phyloP scores from a whole-genome alignment of 2,329 filamentous ascomycete species.

The Ophiosphaerella korrae region DNA sequence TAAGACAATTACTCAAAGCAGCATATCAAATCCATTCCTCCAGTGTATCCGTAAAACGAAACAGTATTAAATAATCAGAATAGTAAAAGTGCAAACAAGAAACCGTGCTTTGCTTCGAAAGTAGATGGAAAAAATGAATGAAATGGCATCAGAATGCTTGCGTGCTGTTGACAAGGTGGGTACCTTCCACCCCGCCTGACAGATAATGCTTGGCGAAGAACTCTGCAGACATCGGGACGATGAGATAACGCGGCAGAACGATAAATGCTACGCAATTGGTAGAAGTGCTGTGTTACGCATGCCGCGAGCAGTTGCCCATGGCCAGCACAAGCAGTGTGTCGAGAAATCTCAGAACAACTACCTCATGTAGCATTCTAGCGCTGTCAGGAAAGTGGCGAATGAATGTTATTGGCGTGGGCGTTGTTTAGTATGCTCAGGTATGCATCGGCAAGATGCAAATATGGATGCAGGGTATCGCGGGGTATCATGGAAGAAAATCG shows the following conservation, averaged over 20 bases:
- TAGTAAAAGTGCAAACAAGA: conserved; percentile 12
- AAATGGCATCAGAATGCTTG: background rate
- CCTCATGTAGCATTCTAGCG: background rate
- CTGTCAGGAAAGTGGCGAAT: background rate
- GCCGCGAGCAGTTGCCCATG: conserved; percentile 32
- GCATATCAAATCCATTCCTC: too few species aligned
- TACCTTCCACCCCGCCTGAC: conserved; percentile 4
- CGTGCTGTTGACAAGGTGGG: conserved; percentile 1
- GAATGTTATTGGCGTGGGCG: background rate
- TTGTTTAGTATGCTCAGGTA: conserved; percentile 15
- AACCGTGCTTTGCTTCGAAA: conserved; percentile 7
- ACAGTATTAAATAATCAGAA: conserved; percentile 11
- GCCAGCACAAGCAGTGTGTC: conserved; percentile 40
- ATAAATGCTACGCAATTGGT: conserved; percentile 40
- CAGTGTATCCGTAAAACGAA: too few species aligned
- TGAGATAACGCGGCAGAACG: conserved; percentile 14
- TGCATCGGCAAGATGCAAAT: conserved; percentile 36
- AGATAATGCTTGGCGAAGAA: conserved; percentile 14
- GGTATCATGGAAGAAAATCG: conserved; percentile 41
- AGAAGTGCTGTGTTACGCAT: conserved; percentile 30
- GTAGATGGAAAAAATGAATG: conserved; percentile 3
- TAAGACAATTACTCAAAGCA: too few species aligned
- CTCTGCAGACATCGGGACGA: conserved; percentile 25
- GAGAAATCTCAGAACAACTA: conserved; percentile 2
- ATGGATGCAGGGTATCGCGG: conserved; percentile 42